A percentile compares a stretch with the other conserved stretches of the same genome.
These are phyloP conservation scores for Cryptococcus depauperatus DNA, from an alignment of 1,284 basidiomycete species.

Conservation along the genomic window DNA sequence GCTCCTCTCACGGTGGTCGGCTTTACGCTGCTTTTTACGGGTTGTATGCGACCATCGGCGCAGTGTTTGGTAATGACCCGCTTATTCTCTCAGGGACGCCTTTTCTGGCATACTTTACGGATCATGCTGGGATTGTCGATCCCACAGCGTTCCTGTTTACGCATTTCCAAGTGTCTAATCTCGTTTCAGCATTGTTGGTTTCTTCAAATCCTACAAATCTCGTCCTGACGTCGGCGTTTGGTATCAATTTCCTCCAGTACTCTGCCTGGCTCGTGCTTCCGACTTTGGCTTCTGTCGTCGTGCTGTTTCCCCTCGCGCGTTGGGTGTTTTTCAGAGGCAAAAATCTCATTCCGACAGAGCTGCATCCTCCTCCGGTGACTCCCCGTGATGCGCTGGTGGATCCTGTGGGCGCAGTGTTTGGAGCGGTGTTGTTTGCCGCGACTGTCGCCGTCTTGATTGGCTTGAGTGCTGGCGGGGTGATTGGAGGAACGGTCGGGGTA, in stretches of 20 bases:
- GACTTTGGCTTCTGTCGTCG: conserved; percentile 34
- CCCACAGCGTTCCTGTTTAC: conserved; percentile 60
- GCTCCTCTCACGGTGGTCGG: conserved; percentile 54
- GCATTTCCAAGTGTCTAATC: conserved; percentile 71
- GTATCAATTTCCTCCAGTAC: conserved; percentile 44
- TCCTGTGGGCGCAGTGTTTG: conserved; percentile 50
- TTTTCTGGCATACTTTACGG: conserved; percentile 76
- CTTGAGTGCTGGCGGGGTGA: conserved; percentile 50
- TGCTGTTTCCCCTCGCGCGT: conserved; percentile 41
- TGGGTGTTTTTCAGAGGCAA: conserved; percentile 27
- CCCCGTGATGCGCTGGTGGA: conserved; percentile 50
- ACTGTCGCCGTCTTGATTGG: conserved; percentile 56
- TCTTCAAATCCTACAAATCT: conserved; percentile 49
- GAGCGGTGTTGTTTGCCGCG: conserved; percentile 47
- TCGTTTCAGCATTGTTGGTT: conserved; percentile 50
- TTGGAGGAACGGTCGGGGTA: conserved; percentile 59
- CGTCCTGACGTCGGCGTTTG: conserved; percentile 46
- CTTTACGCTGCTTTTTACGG: conserved; percentile 72
- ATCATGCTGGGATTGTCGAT: conserved; percentile 56
- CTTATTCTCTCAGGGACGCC: conserved; percentile 72
- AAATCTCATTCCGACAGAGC: conserved; percentile 43
- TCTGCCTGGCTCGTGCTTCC: conserved; percentile 45
- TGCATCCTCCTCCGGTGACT: conserved; percentile 47
- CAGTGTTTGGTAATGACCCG: conserved; percentile 83
- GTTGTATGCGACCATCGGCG: conserved; percentile 69